phyloP scores from a whole-genome alignment of 164 flowering plant genomes.

The Akebia trifoliata region DNA sequence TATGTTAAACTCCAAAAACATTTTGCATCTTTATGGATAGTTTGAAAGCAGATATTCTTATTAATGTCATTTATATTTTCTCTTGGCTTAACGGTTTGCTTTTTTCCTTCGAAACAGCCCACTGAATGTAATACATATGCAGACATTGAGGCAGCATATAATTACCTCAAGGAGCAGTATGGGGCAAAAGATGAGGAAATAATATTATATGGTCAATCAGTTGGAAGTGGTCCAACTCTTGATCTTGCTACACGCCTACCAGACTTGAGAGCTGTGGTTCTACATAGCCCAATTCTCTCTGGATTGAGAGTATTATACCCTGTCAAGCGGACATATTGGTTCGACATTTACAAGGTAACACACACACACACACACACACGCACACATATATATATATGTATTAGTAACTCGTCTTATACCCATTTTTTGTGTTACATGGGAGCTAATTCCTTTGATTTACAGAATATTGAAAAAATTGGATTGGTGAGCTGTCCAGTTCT shows the following conservation, averaged over 20 bases:
- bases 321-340: constrained; percentile 80
- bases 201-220: constrained; percentile 93
- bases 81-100: constrained; percentile 6
- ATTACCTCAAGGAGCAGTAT: constrained; percentile 83
- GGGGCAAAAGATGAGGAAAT: constrained; percentile 82
- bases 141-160: constrained; percentile 84
- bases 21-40: too few relatives aligned
- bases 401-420: background rate
- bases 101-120: constrained; percentile 57
- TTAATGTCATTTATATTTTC: background rate
- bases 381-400: too few relatives aligned
- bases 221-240: constrained; percentile 94
- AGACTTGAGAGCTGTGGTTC: constrained; percentile 76
- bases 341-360: constrained; percentile 99
- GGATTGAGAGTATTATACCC: constrained; percentile 89
- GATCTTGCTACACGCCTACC: constrained; percentile 79
- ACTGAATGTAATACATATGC: constrained; percentile 82
- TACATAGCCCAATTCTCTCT: constrained; percentile 92
- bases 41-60: background rate
- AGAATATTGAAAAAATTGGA: constrained; percentile 88
- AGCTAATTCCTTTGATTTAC: constrained; percentile 19
- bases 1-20: too few relatives aligned
- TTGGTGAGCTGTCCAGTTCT: constrained; percentile 77
- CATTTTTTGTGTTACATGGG: background rate
- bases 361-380: too few relatives aligned